These are phyloP conservation scores for Penicillium sp. DNA, from an alignment of 2,329 filamentous ascomycete species.

Conservation along the genomic window DNA sequence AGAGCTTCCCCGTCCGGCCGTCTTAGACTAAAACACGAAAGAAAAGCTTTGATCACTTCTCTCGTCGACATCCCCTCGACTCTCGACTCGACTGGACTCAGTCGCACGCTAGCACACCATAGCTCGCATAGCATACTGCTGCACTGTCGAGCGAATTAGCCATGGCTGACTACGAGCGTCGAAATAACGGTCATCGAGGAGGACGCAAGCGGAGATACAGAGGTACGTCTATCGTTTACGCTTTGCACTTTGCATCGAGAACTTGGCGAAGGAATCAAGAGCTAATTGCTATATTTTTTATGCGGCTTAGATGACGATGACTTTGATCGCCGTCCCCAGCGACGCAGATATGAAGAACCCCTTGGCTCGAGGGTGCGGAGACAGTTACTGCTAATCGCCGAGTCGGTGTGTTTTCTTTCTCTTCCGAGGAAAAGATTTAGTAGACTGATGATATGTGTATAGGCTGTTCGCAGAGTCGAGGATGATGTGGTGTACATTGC, in stretches of 20 bases:
- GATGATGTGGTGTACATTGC: conserved; percentile 74
- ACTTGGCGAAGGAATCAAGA: no score
- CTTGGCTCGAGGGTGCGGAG: conserved; percentile 68
- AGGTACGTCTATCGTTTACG: conserved; percentile 57
- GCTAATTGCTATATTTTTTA: not conserved
- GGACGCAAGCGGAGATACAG: conserved; percentile 71
- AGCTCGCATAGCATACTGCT: not conserved
- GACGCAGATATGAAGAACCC: conserved; percentile 70
- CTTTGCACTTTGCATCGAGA: no score
- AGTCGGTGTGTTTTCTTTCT: conserved; percentile 52
- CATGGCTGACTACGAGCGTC: conserved; percentile 57
- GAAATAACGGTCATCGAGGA: conserved; percentile 48
- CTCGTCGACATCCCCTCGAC: not conserved
- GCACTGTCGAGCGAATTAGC: not conserved
- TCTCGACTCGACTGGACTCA: no score
- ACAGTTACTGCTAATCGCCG: conserved; percentile 74
- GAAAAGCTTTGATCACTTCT: not conserved
- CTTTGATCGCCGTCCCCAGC: conserved; percentile 66
- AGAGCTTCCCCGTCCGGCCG: not conserved
- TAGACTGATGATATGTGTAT: conserved; percentile 1
- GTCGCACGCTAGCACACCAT: not conserved
- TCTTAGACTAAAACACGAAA: not conserved
- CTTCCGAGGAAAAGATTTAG: not conserved
- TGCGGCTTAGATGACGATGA: conserved; percentile 77
- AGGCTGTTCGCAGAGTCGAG: conserved; percentile 68